These are phyloP conservation scores for Gardenia jasminoides DNA, from an alignment of 257 asterid genomes.

Conservation along the genomic window DNA sequence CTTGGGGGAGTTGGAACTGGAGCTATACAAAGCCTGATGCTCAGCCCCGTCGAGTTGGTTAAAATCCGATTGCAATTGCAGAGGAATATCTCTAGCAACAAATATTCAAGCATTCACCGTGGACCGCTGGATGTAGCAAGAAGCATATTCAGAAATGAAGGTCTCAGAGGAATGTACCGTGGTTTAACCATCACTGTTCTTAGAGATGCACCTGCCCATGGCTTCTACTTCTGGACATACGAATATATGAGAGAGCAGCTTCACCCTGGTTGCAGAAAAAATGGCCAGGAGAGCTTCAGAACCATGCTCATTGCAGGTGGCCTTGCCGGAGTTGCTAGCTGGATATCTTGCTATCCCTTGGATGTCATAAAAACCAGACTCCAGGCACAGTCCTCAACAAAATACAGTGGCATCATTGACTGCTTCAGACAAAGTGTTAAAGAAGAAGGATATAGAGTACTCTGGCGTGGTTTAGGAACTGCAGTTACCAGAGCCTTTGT, in stretches of 20 bases:
- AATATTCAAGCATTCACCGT: conserved; percentile 17
- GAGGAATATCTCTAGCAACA: conserved; percentile 15
- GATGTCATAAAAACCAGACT: conserved; percentile 75
- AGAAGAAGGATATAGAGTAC: conserved; percentile 51
- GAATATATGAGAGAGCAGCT: conserved; percentile 59
- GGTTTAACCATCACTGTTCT: conserved; percentile 63
- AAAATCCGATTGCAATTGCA: conserved; percentile 77
- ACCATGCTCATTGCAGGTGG: conserved; percentile 87
- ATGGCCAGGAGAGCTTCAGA: conserved; percentile 41
- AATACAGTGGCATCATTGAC: conserved; percentile 51
- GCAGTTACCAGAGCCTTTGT: conserved; percentile 68
- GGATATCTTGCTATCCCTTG: conserved; percentile 70
- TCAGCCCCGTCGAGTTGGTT: conserved; percentile 72
- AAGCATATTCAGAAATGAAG: conserved; percentile 43
- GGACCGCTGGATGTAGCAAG: conserved; percentile 55
- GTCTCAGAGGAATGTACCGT: conserved; percentile 58
- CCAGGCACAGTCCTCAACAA: conserved; percentile 48
- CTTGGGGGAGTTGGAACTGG: conserved; percentile 73
- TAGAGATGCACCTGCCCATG: conserved; percentile 75
- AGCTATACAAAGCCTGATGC: conserved; percentile 57
- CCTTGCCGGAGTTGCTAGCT: conserved; percentile 69
- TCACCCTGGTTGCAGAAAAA: conserved; percentile 66
- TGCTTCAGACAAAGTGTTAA: conserved; percentile 49
- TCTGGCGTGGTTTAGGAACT: conserved; percentile 80
- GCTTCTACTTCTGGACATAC: conserved; percentile 66